These are phyloP conservation scores for Globisporangium canariense DNA, from an alignment of 352 stramenopile species.

Conservation along the genomic window DNA sequence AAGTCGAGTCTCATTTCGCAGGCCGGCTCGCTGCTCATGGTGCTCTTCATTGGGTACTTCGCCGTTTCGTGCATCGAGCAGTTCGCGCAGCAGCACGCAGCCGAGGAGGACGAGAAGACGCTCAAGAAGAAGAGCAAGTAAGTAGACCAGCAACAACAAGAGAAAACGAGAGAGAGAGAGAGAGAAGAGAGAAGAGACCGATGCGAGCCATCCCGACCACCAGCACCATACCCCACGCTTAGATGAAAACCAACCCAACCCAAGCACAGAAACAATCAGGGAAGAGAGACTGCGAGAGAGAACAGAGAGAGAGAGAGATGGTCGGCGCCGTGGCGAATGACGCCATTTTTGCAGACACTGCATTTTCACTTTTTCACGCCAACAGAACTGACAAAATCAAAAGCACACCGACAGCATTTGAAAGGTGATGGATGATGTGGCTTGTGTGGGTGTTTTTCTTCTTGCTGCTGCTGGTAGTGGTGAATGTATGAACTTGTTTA, in stretches of 20 bases:
- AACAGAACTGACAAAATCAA: neutral
- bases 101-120: slow-evolving; percentile 85
- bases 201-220: neutral
- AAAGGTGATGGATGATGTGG: neutral
- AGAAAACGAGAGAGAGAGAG: neutral
- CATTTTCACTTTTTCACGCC: slow-evolving; percentile 2
- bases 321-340: neutral
- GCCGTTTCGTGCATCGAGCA: slow-evolving; percentile 89
- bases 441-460: neutral
- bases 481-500: slow-evolving; percentile 3
- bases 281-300: neutral
- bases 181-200: neutral
- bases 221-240: neutral
- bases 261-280: neutral
- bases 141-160: slow-evolving; percentile 24
- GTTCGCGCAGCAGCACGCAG: slow-evolving; percentile 87
- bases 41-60: slow-evolving; percentile 88
- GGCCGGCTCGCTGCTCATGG: slow-evolving; percentile 76
- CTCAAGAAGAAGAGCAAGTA: slow-evolving; percentile 58
- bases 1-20: slow-evolving; percentile 77
- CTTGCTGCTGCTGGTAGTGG: neutral
- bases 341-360: neutral
- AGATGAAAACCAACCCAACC: slow-evolving; percentile 8
- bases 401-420: neutral
- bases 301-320: slow-evolving; percentile 10